Base-by-base conservation (phyloP, 1,284 basidiomycete species). In the Psilocybe mexicana region DNA sequence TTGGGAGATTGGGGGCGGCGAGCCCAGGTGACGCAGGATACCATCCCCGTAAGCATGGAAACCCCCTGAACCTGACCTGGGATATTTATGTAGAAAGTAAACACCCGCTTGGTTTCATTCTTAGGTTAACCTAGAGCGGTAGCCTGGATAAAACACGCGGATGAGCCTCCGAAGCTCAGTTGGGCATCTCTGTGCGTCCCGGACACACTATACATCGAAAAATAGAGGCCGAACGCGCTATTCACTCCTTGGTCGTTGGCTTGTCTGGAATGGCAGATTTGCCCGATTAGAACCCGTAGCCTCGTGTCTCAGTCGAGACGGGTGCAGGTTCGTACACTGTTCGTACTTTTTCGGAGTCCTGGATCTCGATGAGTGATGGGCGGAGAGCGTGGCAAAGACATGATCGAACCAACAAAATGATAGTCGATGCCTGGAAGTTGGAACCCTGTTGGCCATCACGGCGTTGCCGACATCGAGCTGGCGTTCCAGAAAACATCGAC, bases 21-120 rank as follows among this genome's bases (percentile, higher is more conserved):
- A 30, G 25, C 40, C n/a, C 46, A 48, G 46, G 11, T 35, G 54
- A 58, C 45, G 30, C 36, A 54, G 33, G 42, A 25, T 26, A 35
- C 40, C 52, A 59, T 52, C 52, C 38, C 54, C 61, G 58, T 62
- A 60, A 58, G 61, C 61, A 60, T 60, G 61, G 61, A 54, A 60
- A 60, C 61, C 61, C 18, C 58, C 58, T 62, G 61, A 60, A 55
- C 47, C 50, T 60, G 56, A 56, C 35, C 38, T 40, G 38, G 30
- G 38, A 40, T 40, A 40, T 48, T 28, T 30, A 48, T 48, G 28
- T 48, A 48, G 46, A 48, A 48, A 48, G 30, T 8, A 40, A 6
- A 40, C n/a, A 40, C 38, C 38, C 12, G 10, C 38, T 40, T 40
- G 38, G 38, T 8, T 40, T 40, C 38, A 40, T 40, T 40, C 38